Percentiles rank a stretch among this genome's conserved stretches.
Evolutionary conservation across 2,329 filamentous ascomycete genomes (phyloP).

Genomic region (Diaporthe eres): DNA sequence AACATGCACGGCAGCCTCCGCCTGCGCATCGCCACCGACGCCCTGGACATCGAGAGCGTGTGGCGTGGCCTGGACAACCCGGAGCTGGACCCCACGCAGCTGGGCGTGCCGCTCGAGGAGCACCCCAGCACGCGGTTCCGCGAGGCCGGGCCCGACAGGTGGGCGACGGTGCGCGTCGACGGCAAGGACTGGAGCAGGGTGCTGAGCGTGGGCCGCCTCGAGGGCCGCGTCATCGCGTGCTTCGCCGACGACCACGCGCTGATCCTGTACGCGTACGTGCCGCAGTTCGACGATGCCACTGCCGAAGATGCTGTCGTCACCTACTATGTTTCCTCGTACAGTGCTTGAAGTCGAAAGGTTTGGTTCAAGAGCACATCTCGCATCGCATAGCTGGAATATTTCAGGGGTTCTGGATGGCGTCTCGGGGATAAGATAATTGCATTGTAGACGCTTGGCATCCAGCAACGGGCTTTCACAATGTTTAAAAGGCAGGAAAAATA

Average conservation of each 20-base stretch:
- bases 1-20: constrained; percentile 94
- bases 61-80: constrained; percentile 93
- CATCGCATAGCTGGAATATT: background rate
- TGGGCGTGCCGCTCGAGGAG: constrained; percentile 79
- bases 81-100: constrained; percentile 83
- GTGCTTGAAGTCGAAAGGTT: constrained; percentile 45
- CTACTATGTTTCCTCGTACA: constrained; percentile 58
- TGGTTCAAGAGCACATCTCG: background rate
- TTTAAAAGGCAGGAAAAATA: background rate
- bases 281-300: constrained; percentile 75
- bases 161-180: constrained; percentile 92
- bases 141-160: constrained; percentile 82
- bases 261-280: constrained; percentile 86
- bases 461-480: background rate
- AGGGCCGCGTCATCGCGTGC: constrained; percentile 93
- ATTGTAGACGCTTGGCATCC: background rate
- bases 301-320: constrained; percentile 83
- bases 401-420: background rate
- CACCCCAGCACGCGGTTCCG: constrained; percentile 87
- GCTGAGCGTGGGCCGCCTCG: constrained; percentile 90
- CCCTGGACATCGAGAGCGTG: constrained; percentile 85
- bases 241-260: constrained; percentile 85
- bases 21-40: constrained; percentile 85
- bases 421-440: background rate
- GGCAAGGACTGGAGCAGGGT: constrained; percentile 95